These are phyloP conservation scores for Leishmania turanica DNA, from an alignment of 208 protist species.

Conservation along the genomic window DNA sequence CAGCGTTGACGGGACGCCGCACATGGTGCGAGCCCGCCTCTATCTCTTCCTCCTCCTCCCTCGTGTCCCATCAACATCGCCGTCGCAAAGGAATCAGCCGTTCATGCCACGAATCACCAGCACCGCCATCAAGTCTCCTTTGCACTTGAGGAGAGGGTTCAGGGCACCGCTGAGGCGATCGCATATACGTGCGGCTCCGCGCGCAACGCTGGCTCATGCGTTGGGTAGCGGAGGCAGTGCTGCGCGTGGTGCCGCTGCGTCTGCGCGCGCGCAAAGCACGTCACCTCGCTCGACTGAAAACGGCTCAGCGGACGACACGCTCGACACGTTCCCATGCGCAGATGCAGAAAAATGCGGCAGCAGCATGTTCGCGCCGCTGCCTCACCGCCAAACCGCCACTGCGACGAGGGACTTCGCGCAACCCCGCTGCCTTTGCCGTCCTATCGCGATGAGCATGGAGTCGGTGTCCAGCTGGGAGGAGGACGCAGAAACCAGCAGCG, in stretches of 20 bases:
- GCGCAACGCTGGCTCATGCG: not conserved
- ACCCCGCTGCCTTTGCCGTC: conserved; percentile 3
- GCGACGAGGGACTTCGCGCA: not conserved
- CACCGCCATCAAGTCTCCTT: conserved; percentile 1
- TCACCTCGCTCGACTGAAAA: not conserved
- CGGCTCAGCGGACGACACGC: not conserved
- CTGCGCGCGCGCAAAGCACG: not conserved
- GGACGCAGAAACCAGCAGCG: not conserved
- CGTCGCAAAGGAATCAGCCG: not conserved
- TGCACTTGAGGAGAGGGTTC: conserved; percentile 5
- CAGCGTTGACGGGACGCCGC: not conserved
- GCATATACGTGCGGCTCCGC: not conserved
- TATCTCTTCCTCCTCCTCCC: not conserved
- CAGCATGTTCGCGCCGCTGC: not conserved
- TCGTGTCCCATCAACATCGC: not conserved
- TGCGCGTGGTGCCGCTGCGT: not conserved
- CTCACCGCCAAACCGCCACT: not conserved
- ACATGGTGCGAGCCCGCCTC: not conserved
- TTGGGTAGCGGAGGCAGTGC: not conserved
- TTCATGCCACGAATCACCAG: not conserved
- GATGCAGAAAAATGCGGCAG: not conserved
- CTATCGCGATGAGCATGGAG: conserved; percentile 20
- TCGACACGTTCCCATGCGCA: not conserved
- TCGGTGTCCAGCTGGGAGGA: conserved; percentile 35
- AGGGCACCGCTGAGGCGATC: conserved; percentile 2